Evolutionary conservation across 2,329 filamentous ascomycete genomes (phyloP).

Genomic region (Diaporthe helianthi): DNA sequence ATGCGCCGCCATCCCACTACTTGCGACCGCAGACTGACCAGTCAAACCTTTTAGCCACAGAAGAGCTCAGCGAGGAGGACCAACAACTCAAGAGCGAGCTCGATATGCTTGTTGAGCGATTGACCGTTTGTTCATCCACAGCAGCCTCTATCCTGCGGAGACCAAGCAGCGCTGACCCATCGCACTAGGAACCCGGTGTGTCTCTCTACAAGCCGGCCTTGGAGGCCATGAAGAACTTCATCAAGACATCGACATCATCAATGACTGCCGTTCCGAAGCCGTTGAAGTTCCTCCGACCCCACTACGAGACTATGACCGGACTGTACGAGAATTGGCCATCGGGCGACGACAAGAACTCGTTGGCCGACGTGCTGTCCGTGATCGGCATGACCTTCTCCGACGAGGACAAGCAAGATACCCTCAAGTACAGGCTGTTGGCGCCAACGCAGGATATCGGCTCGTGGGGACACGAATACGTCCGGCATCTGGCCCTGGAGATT

Average conservation of each 20-base stretch:
- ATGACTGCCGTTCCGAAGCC: conserved; percentile 99
- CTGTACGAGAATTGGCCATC: conserved; percentile 89
- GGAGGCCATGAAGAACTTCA: conserved; percentile 96
- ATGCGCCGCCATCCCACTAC: conserved; percentile 40
- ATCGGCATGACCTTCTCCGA: conserved; percentile 99
- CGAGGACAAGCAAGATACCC: conserved; percentile 92
- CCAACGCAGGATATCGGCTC: conserved; percentile 92
- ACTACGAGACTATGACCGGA: conserved; percentile 89
- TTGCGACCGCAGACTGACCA: conserved; percentile 46
- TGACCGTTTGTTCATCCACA: conserved; percentile 68
- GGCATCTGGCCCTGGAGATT: conserved; percentile 94
- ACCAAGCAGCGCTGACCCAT: conserved; percentile 36
- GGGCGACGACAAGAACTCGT: conserved; percentile 83
- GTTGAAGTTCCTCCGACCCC: conserved; percentile 94
- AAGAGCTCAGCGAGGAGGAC: conserved; percentile 97
- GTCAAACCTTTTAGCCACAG: conserved; percentile 54
- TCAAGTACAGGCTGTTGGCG: conserved; percentile 92
- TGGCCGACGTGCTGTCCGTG: conserved; percentile 95
- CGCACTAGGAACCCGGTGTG: conserved; percentile 77
- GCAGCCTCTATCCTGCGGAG: not conserved
- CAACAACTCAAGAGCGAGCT: conserved; percentile 98
- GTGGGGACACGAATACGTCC: conserved; percentile 98
- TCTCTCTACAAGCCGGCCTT: conserved; percentile 90
- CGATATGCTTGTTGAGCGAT: conserved; percentile 95
- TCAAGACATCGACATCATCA: conserved; percentile 98